Evolutionary conservation across 108 stramenopile species (phyloP), one percentile per base, ranked within the genome.

Genomic region (Discostella pseudostelligera): DNA sequence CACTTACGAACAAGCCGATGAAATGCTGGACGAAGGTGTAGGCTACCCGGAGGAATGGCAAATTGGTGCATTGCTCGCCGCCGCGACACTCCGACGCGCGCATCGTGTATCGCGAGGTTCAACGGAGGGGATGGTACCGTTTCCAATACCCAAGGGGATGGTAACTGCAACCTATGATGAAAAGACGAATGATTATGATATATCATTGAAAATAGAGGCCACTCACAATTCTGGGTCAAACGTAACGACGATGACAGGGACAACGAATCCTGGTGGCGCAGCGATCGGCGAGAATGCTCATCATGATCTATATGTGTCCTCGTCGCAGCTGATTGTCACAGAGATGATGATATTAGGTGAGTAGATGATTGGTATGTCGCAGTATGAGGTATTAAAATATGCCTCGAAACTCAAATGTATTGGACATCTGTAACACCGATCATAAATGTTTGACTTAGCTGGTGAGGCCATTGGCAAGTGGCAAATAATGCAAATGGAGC

Each of bases 41-140:
- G 91, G 71, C 4, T 89, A 87, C 50, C 60, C 55, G 2, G 91
- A 92, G 67, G 91, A 92, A 60, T 92, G 91, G 91, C 70, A 92
- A 69, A 51, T 92, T n/a, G 91, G 91, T 36, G 84, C 72, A 35
- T 58, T 92, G 43, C 62, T 87, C n/a, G 67, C 53, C 12, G 82
- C 74, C 6, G 91, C 87, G 9, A 84, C 54, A 7, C 62, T 62
- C 55, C 71, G 91, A 53, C 78, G 84, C 35, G 55, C 59, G 21
- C 78, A 84, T 67, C 69, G 91, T 39, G 77, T 84, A 4, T 12
- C 46, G 50, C 80, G 72, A 67, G 86, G 86, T 12, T 80, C 82
- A 3, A 68, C 83, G 10, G 91, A 92, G 66, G 81, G 79, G 14
- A 64, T 86, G 53, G 59, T 92, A 35, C 83, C 84, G 0, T 69